Base-by-base conservation (phyloP, 2,329 filamentous ascomycete genomes). In the Sclerotiophoma versabilis region DNA sequence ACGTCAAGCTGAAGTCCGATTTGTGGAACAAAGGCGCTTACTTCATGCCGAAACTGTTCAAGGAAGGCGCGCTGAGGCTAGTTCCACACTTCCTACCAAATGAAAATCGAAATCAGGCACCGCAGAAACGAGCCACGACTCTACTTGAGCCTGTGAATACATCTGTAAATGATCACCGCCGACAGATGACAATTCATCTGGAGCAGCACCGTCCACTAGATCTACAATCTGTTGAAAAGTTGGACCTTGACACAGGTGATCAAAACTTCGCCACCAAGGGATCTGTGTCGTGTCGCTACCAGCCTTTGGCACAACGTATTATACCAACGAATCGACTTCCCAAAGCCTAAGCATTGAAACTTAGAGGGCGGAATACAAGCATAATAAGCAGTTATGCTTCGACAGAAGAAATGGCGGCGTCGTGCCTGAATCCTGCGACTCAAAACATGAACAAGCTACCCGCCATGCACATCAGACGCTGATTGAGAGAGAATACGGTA, bases 1-100 rank as follows among this genome's bases (percentile, higher is more conserved):
- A 49, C 3, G 27, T 36, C 38, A 42, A 42, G 22, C 26, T 46
- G 15, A 48, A 46, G 34, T 26, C 39, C 3, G 19, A 19, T 8
- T 11, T 45, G 8, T 57, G 48, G 43, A 39, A 49, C 17, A 33
- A 49, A n/a, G 39, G 42, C 23, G 19, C 19, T 7, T 42, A 42
- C 17, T 42, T 42, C 17, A 26, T 42, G 17, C 25, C 15, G 15
- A 22, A 15, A 14, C 9, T 30, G 2, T 17, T 42, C 10, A n/a
- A 17, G 11, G 15, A 42, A 11, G 25, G 26, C 6, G 12, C 26
- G 10, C 27, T 55, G 3, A 42, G 41, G 3, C 19, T 50, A 4
- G 19, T 46, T 2, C 52, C 46, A 4, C 25, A 30, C 22, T 41
- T 42, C 20, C 6, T 41, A 3, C 17, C 1, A 3, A 27, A 41